phyloP scores from a whole-genome alignment of 345 rosid genomes.

The Nephelium lappaceum region DNA sequence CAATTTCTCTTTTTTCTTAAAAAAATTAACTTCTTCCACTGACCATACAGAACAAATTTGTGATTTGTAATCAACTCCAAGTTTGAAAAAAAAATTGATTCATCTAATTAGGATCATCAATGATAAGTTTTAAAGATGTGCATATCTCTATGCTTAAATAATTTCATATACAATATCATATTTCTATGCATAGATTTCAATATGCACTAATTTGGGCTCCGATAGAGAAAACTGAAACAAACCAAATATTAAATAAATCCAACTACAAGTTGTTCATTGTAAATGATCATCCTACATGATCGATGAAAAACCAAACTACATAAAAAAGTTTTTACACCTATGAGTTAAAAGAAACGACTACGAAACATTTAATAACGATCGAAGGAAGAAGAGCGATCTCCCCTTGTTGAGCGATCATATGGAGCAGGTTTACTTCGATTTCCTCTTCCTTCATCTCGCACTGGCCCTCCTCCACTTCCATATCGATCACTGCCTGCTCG shows the following conservation, averaged over 20 bases:
- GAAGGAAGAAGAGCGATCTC: conserved; percentile 66
- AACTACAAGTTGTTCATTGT: background rate
- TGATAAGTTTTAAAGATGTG: no score
- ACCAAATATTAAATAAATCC: background rate
- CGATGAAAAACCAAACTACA: background rate
- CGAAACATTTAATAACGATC: conserved; percentile 61
- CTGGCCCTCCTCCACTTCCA: conserved; percentile 78
- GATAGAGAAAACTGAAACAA: background rate
- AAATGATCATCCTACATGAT: background rate
- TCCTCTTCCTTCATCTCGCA: conserved; percentile 63
- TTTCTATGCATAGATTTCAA: background rate
- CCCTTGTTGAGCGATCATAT: conserved; percentile 79
- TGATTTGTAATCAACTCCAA: background rate
- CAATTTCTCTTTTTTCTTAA: no score
- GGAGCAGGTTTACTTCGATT: conserved; percentile 76
- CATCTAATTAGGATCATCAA: no score
- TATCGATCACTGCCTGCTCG: conserved; percentile 72
- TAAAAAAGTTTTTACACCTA: no score
- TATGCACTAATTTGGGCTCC: background rate
- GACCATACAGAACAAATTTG: no score
- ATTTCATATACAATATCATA: background rate
- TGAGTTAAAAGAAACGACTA: background rate
- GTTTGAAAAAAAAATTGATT: background rate
- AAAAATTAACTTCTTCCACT: no score
- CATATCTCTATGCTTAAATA: background rate